Evolutionary conservation across 208 protist species (phyloP).

Genomic region (Trypanosoma theileri): DNA sequence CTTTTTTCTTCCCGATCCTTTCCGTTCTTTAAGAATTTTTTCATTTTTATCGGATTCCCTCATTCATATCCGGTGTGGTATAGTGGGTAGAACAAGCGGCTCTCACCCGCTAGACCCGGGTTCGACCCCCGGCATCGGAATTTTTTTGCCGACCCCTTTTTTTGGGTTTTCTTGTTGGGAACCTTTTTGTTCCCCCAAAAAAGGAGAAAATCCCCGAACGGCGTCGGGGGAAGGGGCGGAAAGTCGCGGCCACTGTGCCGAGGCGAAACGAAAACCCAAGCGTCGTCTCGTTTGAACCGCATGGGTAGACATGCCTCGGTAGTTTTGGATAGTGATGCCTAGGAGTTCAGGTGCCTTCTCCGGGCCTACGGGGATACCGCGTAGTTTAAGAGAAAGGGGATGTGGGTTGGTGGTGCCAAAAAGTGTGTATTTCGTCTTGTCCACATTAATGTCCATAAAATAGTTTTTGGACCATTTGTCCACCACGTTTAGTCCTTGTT

Average conservation of each 20-base stretch:
- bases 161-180: neutral
- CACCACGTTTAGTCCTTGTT: conserved; percentile 3
- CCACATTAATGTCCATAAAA: no score
- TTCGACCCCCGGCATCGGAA: conserved; percentile 93
- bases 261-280: neutral
- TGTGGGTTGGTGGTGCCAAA: no score
- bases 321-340: neutral
- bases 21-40: no score
- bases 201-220: no score
- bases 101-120: conserved; percentile 93
- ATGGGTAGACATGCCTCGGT: neutral
- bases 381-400: no score
- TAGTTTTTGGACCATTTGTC: neutral
- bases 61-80: conserved; percentile 93
- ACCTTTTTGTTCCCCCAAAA: neutral
- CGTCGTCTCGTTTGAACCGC: neutral
- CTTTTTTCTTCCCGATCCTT: no score
- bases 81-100: conserved; percentile 93
- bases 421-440: no score
- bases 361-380: no score
- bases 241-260: no score
- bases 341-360: no score
- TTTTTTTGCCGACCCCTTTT: conserved; percentile 13
- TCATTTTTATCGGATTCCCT: no score
- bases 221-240: no score